Conservation (phyloP, 495 filamentous ascomycete genomes). For the Evernia prunastri region DNA sequence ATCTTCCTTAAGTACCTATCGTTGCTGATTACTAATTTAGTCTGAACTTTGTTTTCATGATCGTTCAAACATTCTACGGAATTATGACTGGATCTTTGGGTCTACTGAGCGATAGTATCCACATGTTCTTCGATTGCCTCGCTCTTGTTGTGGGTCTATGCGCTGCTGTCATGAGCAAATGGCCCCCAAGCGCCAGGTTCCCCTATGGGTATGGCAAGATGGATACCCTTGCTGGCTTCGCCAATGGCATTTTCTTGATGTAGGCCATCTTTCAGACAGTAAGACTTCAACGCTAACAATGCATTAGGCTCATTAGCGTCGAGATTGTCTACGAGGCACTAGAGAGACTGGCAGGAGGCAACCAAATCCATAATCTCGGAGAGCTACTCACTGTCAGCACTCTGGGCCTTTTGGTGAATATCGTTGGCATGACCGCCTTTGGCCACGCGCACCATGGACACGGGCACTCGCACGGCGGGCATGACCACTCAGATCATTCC, state of each 20-base stretch:
- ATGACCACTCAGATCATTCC: constrained; percentile 53
- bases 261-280: constrained; percentile 34
- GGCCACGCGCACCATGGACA: constrained; percentile 60
- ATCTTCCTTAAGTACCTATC: constrained; percentile 1
- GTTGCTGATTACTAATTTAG: constrained; percentile 39
- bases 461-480: constrained; percentile 62
- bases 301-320: constrained; percentile 76
- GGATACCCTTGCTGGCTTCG: constrained; percentile 92
- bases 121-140: constrained; percentile 99
- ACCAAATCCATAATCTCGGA: constrained; percentile 71
- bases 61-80: constrained; percentile 88
- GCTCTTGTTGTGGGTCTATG: constrained; percentile 86
- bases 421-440: constrained; percentile 87
- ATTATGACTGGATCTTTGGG: constrained; percentile 88
- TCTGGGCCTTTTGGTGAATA: constrained; percentile 78
- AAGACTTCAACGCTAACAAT: not conserved
- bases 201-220: constrained; percentile 97
- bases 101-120: constrained; percentile 91
- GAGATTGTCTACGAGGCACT: constrained; percentile 96
- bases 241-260: constrained; percentile 95
- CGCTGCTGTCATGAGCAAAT: constrained; percentile 96
- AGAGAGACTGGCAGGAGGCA: constrained; percentile 74
- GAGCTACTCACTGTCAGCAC: constrained; percentile 85
- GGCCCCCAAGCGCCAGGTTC: constrained; percentile 80
- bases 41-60: constrained; percentile 93